Evolutionary conservation across 768 basidiomycete genomes (phyloP).

Genomic region (Leucogyrophana mollusca): DNA sequence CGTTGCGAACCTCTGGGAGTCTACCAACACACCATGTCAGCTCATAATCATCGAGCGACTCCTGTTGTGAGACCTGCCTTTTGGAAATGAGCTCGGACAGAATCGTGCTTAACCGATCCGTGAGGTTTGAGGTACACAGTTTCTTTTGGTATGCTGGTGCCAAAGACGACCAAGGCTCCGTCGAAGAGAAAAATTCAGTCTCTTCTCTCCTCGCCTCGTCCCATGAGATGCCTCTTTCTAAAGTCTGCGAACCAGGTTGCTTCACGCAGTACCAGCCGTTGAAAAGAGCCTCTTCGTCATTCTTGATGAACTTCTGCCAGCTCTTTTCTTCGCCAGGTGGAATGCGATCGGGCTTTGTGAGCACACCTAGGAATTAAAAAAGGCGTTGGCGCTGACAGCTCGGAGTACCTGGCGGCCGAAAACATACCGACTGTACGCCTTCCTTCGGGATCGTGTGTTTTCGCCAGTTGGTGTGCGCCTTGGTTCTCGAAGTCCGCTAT

Average conservation of each 20-base stretch:
- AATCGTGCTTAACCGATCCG: conserved; percentile 55
- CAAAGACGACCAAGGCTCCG: conserved; percentile 53
- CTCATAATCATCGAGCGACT: neutral
- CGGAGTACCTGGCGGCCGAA: conserved; percentile 10
- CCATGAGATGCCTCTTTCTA: conserved; percentile 42
- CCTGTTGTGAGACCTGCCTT: conserved; percentile 38
- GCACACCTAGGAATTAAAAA: conserved; percentile 48
- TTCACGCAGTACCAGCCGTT: conserved; percentile 40
- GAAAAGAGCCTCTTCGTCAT: conserved; percentile 38
- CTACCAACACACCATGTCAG: conserved; percentile 30
- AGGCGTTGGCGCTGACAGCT: neutral
- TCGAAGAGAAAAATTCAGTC: conserved; percentile 53
- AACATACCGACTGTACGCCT: conserved; percentile 66
- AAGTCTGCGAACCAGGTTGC: conserved; percentile 31
- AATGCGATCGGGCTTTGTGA: conserved; percentile 73
- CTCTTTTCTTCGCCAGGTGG: conserved; percentile 16
- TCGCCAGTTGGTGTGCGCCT: conserved; percentile 66
- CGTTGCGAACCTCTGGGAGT: conserved; percentile 60
- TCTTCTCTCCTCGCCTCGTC: conserved; percentile 57
- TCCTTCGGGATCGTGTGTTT: conserved; percentile 57
- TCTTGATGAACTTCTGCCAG: conserved; percentile 59
- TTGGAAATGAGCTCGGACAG: conserved; percentile 63
- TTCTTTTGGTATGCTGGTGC: conserved; percentile 49
- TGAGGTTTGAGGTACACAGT: conserved; percentile 56
- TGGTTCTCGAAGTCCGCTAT: conserved; percentile 84